Conservation (phyloP, 495 filamentous ascomycete species). For the Tetracladium setigerum region DNA sequence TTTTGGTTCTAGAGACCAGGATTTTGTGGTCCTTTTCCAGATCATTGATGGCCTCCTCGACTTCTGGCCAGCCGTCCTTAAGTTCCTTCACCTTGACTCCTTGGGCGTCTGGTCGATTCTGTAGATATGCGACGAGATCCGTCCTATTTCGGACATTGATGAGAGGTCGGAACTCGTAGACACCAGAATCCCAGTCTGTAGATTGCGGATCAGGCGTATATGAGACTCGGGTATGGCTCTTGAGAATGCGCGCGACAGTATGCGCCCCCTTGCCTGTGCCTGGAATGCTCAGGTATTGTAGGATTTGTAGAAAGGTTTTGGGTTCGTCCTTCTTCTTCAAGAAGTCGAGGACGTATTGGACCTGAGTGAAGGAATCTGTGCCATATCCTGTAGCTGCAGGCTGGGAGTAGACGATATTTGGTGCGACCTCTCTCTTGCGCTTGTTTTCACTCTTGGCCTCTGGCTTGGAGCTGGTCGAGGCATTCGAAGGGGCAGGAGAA, state of each 20-base stretch:
- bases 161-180: slow-evolving; percentile 70
- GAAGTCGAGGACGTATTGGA: slow-evolving; percentile 74
- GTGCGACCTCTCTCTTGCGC: slow-evolving; percentile 47
- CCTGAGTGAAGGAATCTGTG: slow-evolving; percentile 72
- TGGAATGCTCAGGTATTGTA: slow-evolving; percentile 58
- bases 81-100: slow-evolving; percentile 80
- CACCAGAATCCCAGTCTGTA: slow-evolving; percentile 50
- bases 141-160: slow-evolving; percentile 65
- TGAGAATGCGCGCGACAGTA: slow-evolving; percentile 41
- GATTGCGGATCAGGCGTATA: slow-evolving; percentile 51
- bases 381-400: slow-evolving; percentile 71
- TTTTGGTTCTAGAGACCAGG: slow-evolving; percentile 82
- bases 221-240: slow-evolving; percentile 57
- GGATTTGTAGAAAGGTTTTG: slow-evolving; percentile 63
- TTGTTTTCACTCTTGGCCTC: slow-evolving; percentile 42
- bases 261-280: slow-evolving; percentile 1
- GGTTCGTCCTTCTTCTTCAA: slow-evolving; percentile 71
- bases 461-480: slow-evolving; percentile 38
- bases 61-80: slow-evolving; percentile 89
- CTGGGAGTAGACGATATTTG: slow-evolving; percentile 63
- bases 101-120: slow-evolving; percentile 69
- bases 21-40: slow-evolving; percentile 74
- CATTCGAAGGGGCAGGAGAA: slow-evolving; percentile 31
- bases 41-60: slow-evolving; percentile 64
- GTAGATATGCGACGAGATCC: slow-evolving; percentile 70